Base-by-base conservation (phyloP, 441 rosid genomes). In the Mallotus japonicus region DNA sequence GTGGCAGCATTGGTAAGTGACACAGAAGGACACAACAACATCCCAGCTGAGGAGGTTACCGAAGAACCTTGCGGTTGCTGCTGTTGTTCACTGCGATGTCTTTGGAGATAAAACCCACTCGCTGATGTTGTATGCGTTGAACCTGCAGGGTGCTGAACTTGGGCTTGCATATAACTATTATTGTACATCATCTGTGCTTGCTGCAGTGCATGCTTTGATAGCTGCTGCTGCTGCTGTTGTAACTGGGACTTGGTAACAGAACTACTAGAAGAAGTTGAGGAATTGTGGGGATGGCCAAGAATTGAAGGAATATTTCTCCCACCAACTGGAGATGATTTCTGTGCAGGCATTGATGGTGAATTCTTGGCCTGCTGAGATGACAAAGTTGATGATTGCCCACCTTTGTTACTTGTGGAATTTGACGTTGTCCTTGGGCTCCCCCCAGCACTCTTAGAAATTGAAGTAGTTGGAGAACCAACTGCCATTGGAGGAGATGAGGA, bases 361-460 rank as follows among this genome's bases (percentile, higher is more conserved):
- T 79, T 90, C 85, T 89, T 95, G 14, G 78, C 78, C 70, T 87
- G 93, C 79, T 90, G 97, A 51, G 95, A 82, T 46, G 92, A 81
- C 42, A 88, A 78, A 5, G 84, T 46, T 5, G 97, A 86, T 74
- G 87, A 83, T 77, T 90, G 99, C 47, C 88, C 90, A 70, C 84
- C 79, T 78, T 91, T 95, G 81, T 88, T 90, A 73, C 79, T 83
- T 0, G 88, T 79, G 28, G 98, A 85, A 46, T 88, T 79, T 5
- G 95, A 77, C 71, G 90, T 83, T 64, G 96, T 89, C 76, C 94
- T 87, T 28, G 99, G 99, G 78, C 97, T 93, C 65, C 95, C 99
- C 56, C 97, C 86, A 5, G 95, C 84, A 67, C 93, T 85, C 83
- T 92, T 93, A 55, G 99, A 93, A 69, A 93, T 81, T 0, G 97